phyloP scores from a whole-genome alignment of 2,329 filamentous ascomycete genomes.

The Apiospora sp. region DNA sequence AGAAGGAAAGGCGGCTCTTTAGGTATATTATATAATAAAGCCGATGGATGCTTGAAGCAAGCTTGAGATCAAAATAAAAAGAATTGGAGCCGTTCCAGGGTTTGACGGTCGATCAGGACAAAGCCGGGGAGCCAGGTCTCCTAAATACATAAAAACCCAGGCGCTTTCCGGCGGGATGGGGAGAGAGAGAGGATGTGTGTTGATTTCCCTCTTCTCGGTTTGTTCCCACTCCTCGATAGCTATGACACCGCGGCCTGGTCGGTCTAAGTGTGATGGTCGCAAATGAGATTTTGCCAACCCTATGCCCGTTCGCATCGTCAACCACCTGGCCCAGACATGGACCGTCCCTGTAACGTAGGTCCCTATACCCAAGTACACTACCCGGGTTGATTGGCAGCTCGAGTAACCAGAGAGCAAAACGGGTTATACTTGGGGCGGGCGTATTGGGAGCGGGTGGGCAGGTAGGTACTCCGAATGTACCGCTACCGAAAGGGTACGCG shows the following conservation, averaged over 20 bases:
- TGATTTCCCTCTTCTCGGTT: not conserved
- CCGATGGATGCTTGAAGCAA: not conserved
- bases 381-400: not conserved
- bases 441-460: not conserved
- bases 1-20: slow-evolving; percentile 15
- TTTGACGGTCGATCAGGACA: not conserved
- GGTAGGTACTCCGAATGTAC: slow-evolving; percentile 1
- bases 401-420: not conserved
- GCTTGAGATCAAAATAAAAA: not conserved
- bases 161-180: slow-evolving; percentile 16
- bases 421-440: not conserved
- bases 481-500: slow-evolving; percentile 17
- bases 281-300: slow-evolving; percentile 18
- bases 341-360: not conserved
- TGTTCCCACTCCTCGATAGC: slow-evolving; percentile 4
- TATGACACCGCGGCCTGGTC: not conserved
- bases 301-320: not conserved
- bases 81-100: not conserved
- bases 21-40: not conserved
- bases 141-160: slow-evolving; percentile 2
- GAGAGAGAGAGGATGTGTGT: not conserved
- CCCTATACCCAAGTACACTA: not conserved
- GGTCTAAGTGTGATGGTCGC: slow-evolving; percentile 20
- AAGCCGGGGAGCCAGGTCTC: not conserved
- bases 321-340: not conserved